phyloP scores from a whole-genome alignment of 2,329 filamentous ascomycete genomes.

The Talaromyces verruculosus region DNA sequence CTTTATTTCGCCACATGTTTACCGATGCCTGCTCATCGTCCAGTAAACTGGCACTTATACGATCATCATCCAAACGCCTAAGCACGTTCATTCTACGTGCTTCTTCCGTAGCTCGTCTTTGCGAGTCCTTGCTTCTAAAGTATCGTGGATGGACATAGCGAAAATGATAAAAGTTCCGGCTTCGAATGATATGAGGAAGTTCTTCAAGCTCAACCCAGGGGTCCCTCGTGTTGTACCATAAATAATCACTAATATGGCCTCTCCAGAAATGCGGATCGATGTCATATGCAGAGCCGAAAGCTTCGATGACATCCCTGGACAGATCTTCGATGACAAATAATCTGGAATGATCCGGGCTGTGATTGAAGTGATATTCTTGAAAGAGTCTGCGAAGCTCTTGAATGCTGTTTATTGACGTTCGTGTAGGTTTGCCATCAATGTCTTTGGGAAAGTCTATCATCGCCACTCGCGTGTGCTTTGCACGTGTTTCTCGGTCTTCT shows the following conservation, averaged over 20 bases:
- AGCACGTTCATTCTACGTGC: slow-evolving; percentile 10
- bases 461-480: slow-evolving; percentile 1
- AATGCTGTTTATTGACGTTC: background rate
- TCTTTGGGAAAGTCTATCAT: slow-evolving; percentile 6
- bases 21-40: slow-evolving; percentile 8
- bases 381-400: slow-evolving; percentile 3
- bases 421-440: background rate
- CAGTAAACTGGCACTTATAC: slow-evolving; percentile 1
- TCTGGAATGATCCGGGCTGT: slow-evolving; percentile 4
- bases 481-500: slow-evolving; percentile 1
- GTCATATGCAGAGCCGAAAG: slow-evolving; percentile 15
- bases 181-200: slow-evolving; percentile 9
- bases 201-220: slow-evolving; percentile 14
- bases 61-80: slow-evolving; percentile 7
- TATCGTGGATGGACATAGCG: slow-evolving; percentile 10
- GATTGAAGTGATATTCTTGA: background rate
- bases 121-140: slow-evolving; percentile 3
- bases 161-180: slow-evolving; percentile 11
- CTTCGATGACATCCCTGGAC: slow-evolving; percentile 10
- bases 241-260: slow-evolving; percentile 13
- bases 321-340: slow-evolving; percentile 6
- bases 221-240: slow-evolving; percentile 15
- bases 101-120: slow-evolving; percentile 1
- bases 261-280: slow-evolving; percentile 12
- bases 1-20: slow-evolving; percentile 9